These are phyloP conservation scores for Crepidotus sp. DNA, from an alignment of 1,284 basidiomycete genomes.

Conservation along the genomic window DNA sequence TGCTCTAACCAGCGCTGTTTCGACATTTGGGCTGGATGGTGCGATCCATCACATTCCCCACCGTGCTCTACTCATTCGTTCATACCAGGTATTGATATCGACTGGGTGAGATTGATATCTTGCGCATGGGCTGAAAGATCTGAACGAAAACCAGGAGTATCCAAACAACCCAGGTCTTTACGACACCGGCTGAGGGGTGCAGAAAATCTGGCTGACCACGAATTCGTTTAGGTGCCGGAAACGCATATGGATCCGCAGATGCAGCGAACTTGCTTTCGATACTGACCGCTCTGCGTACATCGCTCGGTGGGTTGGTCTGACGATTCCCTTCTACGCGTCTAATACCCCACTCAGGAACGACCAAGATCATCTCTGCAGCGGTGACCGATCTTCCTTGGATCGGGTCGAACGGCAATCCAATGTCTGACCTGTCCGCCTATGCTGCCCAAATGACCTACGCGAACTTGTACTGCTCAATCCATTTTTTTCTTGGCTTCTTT, in stretches of 20 bases:
- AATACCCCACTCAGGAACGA: slow-evolving; percentile 23
- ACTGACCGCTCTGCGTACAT: slow-evolving; percentile 49
- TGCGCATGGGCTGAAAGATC: too few species aligned
- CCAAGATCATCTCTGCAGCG: slow-evolving; percentile 67
- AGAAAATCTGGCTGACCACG: too few species aligned
- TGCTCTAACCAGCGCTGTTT: slow-evolving; percentile 52
- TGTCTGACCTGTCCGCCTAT: slow-evolving; percentile 62
- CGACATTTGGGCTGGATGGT: slow-evolving; percentile 60
- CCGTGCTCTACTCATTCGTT: background rate
- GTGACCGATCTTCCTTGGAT: slow-evolving; percentile 64
- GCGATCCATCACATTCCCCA: background rate
- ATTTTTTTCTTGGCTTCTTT: background rate
- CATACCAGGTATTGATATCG: slow-evolving; percentile 55
- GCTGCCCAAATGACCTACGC: slow-evolving; percentile 64
- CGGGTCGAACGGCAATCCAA: slow-evolving; percentile 53
- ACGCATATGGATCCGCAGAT: slow-evolving; percentile 53
- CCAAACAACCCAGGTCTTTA: too few species aligned
- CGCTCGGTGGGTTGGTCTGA: slow-evolving; percentile 35
- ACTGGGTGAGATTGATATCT: slow-evolving; percentile 45
- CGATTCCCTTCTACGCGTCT: background rate
- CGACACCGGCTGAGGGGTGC: too few species aligned
- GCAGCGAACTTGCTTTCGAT: slow-evolving; percentile 60
- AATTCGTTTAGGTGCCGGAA: slow-evolving; percentile 58
- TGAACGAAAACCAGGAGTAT: too few species aligned
- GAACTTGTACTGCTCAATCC: slow-evolving; percentile 28